Base-by-base conservation (phyloP, 306 rosid genomes). In the Fagus sylvatica region DNA sequence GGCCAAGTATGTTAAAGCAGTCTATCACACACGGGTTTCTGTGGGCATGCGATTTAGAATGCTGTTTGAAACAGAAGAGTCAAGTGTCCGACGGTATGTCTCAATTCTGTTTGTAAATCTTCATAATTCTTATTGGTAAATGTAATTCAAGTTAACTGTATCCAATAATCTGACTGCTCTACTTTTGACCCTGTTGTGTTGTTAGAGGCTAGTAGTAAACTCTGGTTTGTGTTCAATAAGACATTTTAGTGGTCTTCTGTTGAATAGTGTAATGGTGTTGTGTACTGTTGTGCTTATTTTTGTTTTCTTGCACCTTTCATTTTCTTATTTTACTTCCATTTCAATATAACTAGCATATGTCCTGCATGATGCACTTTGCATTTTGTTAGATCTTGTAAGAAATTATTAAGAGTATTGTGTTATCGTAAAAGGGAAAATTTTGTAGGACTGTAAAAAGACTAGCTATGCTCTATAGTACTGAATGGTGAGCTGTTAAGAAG, bases 31-130 rank as follows among this genome's bases (percentile, higher is more conserved):
- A 36, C 82, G 91, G 36, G 91, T 90, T 80, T 88, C 92, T 75
- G 95, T 90, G 53, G 92, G 95, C 80, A 86, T 90, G 91, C 87
- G 95, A 43, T 90, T 90, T 78, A 88, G 95, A 76, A 90, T 90
- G 95, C 92, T 90, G 73, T 90, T 90, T 75, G 95, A 90, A 84
- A 90, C 95, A 13, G 95, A 88, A 83, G 95, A 90, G 83, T 90
- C 92, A 77, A 88, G 95, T 74, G 95, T 90, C 69, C 91, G 92
- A 22, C 80, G 92, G 95, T 88, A 70, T 36, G 88, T 68, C 59
- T 68, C 40, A 55, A 39, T 67, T 78, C 54, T 74, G 33, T 53
- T 65, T 30, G 5, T 77, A 57, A 46, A 30, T 56, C 76, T 30
- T 61, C 10, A 56, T 6, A 43, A 36, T 39, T 42, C 51, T 53